A percentile compares a stretch with the other conserved stretches of the same genome.
Conservation (phyloP, 768 basidiomycete species). For the Lactarius sp. region DNA sequence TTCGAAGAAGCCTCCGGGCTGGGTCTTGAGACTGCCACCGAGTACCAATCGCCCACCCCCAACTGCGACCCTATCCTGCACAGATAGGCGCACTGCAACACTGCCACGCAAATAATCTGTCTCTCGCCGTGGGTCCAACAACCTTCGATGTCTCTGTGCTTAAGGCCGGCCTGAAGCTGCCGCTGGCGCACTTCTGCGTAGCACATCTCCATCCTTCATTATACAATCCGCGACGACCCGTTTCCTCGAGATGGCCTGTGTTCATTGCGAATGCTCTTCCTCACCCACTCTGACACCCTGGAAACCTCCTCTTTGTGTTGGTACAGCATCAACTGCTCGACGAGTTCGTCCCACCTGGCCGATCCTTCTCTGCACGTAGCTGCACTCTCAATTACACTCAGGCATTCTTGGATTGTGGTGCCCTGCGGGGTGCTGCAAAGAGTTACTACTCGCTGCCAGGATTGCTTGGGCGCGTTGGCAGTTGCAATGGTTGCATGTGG, state of each 20-base stretch:
- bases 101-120: slow-evolving; percentile 11
- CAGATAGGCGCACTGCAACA: slow-evolving; percentile 21
- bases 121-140: slow-evolving; percentile 5
- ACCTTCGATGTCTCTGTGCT: slow-evolving; percentile 8
- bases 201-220: not conserved
- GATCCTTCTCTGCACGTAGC: slow-evolving; percentile 3
- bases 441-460: slow-evolving; percentile 21
- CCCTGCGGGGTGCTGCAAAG: slow-evolving; percentile 22
- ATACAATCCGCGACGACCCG: slow-evolving; percentile 16
- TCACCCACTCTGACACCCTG: not conserved
- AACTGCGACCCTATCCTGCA: slow-evolving; percentile 17
- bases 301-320: not conserved
- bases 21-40: not conserved
- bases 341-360: not conserved
- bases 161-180: slow-evolving; percentile 13
- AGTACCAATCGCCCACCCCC: slow-evolving; percentile 19
- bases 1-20: not conserved
- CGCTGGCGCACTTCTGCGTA: slow-evolving; percentile 13
- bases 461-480: slow-evolving; percentile 9
- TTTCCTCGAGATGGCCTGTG: slow-evolving; percentile 16
- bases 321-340: not conserved
- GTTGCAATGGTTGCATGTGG: slow-evolving; percentile 17
- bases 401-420: slow-evolving; percentile 11
- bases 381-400: slow-evolving; percentile 10
- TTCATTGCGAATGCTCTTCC: slow-evolving; percentile 7